These are phyloP conservation scores for Tubosaeta brunneosetosa DNA, from an alignment of 768 basidiomycete genomes.

Conservation along the genomic window DNA sequence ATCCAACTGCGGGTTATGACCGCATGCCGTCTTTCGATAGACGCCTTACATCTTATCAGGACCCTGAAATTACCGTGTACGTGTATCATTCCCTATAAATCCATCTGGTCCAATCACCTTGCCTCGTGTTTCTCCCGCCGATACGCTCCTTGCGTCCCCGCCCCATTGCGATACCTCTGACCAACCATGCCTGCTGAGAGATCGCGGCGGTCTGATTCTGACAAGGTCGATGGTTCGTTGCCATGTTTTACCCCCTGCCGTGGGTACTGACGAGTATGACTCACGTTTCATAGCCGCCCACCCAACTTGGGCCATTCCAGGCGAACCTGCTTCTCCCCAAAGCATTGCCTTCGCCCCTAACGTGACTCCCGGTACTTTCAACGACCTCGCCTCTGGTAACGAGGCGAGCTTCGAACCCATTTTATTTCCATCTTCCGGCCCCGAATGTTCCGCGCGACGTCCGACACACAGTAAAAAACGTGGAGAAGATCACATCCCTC, in stretches of 20 bases:
- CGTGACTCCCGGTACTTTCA: slow-evolving; percentile 55
- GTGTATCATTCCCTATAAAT: slow-evolving; percentile 31
- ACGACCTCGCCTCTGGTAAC: slow-evolving; percentile 39
- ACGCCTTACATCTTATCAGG: slow-evolving; percentile 28
- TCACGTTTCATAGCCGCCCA: slow-evolving; percentile 33
- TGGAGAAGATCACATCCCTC: slow-evolving; percentile 71
- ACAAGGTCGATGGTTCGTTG: slow-evolving; percentile 34
- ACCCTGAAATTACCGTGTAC: slow-evolving; percentile 35
- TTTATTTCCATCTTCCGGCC: slow-evolving; percentile 53
- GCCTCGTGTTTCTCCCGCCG: slow-evolving; percentile 25
- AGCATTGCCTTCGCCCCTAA: slow-evolving; percentile 55
- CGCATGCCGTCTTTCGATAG: slow-evolving; percentile 27
- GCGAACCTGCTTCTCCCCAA: slow-evolving; percentile 36
- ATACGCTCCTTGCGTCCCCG: slow-evolving; percentile 18
- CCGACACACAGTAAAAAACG: slow-evolving; percentile 64
- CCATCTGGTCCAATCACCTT: slow-evolving; percentile 10
- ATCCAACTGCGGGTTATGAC: slow-evolving; percentile 12
- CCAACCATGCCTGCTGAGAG: slow-evolving; percentile 45
- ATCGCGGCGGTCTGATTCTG: slow-evolving; percentile 34
- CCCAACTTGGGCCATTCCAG: slow-evolving; percentile 43
- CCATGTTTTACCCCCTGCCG: neutral
- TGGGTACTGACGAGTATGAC: slow-evolving; percentile 12
- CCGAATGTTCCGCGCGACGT: slow-evolving; percentile 35
- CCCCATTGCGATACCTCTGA: slow-evolving; percentile 24
- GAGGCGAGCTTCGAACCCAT: slow-evolving; percentile 40